A percentile compares a stretch with the other conserved stretches of the same genome.
These are phyloP conservation scores for Teratosphaeria epicoccoides DNA, from an alignment of 2,329 filamentous ascomycete genomes.

Conservation along the genomic window DNA sequence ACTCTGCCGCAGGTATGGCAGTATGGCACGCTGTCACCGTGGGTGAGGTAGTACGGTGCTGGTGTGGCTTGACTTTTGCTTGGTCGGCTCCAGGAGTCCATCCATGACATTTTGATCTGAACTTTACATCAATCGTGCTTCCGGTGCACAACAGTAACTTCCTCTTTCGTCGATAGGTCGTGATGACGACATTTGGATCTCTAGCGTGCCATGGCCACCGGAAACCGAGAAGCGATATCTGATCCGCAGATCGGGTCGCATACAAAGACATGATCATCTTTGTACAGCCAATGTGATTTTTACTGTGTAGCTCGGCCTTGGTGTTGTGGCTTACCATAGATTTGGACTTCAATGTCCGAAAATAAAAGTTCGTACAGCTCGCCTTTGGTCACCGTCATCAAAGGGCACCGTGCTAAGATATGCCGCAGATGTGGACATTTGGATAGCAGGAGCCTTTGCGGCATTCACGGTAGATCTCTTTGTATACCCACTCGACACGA, in stretches of 20 bases:
- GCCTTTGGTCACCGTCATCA: neutral
- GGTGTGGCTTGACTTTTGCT: conserved; percentile 25
- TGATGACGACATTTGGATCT: neutral
- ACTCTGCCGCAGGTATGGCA: conserved; percentile 48
- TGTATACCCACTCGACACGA: conserved; percentile 77
- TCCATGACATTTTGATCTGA: conserved; percentile 33
- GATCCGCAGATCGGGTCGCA: too few species aligned
- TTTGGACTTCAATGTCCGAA: conserved; percentile 15
- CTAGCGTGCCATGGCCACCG: too few species aligned
- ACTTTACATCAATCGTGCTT: too few species aligned
- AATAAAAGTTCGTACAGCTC: conserved; percentile 13
- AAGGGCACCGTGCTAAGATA: neutral
- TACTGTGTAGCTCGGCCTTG: neutral
- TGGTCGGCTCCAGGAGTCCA: conserved; percentile 32
- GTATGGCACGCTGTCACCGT: conserved; percentile 41
- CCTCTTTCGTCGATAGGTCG: neutral
- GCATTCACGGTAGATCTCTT: conserved; percentile 79
- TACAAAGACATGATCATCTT: too few species aligned
- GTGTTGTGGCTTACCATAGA: neutral
- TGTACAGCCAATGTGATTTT: neutral
- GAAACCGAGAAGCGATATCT: too few species aligned
- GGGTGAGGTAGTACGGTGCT: conserved; percentile 44
- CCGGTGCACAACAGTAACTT: neutral
- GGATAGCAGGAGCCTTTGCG: conserved; percentile 62
- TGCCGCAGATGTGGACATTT: conserved; percentile 18